These are phyloP conservation scores for Phytophthora crassamura DNA, from an alignment of 352 stramenopile genomes.

Conservation along the genomic window DNA sequence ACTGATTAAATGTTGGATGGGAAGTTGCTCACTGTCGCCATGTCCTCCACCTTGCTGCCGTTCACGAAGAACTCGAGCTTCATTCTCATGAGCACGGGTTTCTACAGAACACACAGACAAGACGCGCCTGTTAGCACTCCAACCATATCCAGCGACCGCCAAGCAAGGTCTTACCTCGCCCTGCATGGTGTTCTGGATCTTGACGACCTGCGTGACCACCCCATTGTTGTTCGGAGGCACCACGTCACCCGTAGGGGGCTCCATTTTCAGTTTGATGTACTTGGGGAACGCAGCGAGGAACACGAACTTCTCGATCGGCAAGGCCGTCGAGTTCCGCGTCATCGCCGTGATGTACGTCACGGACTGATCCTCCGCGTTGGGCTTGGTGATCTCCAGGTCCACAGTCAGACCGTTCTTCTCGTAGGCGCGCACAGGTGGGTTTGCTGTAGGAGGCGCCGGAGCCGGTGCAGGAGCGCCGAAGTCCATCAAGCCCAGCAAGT, in stretches of 20 bases:
- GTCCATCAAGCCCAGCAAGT: conserved; percentile 79
- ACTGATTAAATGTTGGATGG: conserved; percentile 66
- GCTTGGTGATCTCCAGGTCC: conserved; percentile 92
- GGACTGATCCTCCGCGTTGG: conserved; percentile 92
- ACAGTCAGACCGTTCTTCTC: conserved; percentile 96
- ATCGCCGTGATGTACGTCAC: conserved; percentile 93
- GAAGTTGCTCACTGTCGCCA: conserved; percentile 83
- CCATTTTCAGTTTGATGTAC: conserved; percentile 98
- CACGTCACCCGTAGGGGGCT: conserved; percentile 93
- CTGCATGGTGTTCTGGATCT: conserved; percentile 96
- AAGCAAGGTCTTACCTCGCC: conserved; percentile 70
- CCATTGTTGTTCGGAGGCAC: conserved; percentile 86
- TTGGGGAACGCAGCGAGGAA: conserved; percentile 97
- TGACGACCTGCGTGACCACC: conserved; percentile 94
- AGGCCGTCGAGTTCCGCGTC: conserved; percentile 92
- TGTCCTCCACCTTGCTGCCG: conserved; percentile 86
- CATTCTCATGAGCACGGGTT: conserved; percentile 88
- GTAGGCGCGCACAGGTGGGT: conserved; percentile 90
- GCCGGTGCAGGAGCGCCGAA: conserved; percentile 57
- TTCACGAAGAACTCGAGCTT: conserved; percentile 88
- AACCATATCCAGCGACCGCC: not conserved
- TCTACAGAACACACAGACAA: conserved; percentile 49
- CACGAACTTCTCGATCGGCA: conserved; percentile 92
- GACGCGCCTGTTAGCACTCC: conserved; percentile 12
- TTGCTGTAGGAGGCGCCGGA: conserved; percentile 40